phyloP scores from a whole-genome alignment of 345 rosid genomes.

The Luvunga scandens region DNA sequence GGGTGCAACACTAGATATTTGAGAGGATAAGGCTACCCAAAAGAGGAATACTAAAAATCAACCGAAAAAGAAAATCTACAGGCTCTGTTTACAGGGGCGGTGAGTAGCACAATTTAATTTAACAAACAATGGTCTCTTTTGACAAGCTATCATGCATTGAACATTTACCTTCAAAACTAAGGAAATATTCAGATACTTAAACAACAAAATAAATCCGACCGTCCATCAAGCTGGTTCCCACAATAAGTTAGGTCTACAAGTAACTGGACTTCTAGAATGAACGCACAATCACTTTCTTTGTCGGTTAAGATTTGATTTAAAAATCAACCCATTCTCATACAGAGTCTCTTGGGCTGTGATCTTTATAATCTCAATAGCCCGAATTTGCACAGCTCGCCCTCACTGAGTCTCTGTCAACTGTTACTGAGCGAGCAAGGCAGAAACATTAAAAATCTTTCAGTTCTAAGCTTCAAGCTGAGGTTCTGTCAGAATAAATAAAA shows the following conservation, averaged over 20 bases:
- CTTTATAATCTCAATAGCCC: neutral
- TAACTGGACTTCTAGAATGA: neutral
- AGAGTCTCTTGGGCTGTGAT: neutral
- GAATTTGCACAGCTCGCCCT: neutral
- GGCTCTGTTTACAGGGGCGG: neutral
- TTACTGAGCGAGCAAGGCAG: too few relatives aligned
- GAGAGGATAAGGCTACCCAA: neutral
- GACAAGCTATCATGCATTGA: neutral
- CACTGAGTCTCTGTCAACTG: too few relatives aligned
- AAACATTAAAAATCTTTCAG: neutral
- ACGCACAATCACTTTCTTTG: neutral
- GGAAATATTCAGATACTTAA: neutral
- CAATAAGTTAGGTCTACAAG: neutral
- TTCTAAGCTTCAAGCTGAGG: conserved; percentile 1
- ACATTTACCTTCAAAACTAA: neutral
- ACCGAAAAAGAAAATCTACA: neutral
- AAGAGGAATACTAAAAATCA: neutral
- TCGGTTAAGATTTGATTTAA: neutral
- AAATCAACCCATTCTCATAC: neutral
- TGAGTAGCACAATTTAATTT: neutral
- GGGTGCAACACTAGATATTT: neutral
- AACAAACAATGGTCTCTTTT: neutral
- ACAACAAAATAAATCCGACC: neutral
- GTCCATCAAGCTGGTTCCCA: neutral
- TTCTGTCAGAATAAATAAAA: neutral